Conservation (phyloP, 495 filamentous ascomycete genomes). For the Aspergillus egyptiacus region DNA sequence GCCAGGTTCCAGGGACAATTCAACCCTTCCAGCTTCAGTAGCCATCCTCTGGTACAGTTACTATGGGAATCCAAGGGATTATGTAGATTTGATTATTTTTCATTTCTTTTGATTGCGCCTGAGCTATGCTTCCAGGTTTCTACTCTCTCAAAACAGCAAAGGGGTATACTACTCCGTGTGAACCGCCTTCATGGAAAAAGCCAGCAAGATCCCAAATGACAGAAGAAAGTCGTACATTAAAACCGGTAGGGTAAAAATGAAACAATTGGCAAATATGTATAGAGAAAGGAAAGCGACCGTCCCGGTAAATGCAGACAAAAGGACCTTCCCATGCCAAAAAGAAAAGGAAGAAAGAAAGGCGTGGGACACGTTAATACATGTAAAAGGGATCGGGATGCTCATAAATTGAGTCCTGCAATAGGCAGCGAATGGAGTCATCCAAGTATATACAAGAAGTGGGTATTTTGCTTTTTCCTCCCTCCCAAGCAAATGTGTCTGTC, state of each 20-base stretch:
- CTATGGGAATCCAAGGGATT: too few species aligned
- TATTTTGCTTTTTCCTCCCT: background rate
- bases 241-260: slow-evolving; percentile 23
- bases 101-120: slow-evolving; percentile 1
- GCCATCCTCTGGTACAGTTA: too few species aligned
- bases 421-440: slow-evolving; percentile 20
- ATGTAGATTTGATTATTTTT: slow-evolving; percentile 5
- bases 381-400: slow-evolving; percentile 12
- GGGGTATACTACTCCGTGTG: slow-evolving; percentile 32
- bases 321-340: slow-evolving; percentile 8
- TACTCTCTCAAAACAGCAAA: slow-evolving; percentile 29
- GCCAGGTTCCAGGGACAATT: too few species aligned
- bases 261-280: slow-evolving; percentile 21
- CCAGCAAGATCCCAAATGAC: slow-evolving; percentile 15
- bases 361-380: slow-evolving; percentile 19
- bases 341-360: slow-evolving; percentile 9
- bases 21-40: too few species aligned
- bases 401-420: slow-evolving; percentile 9
- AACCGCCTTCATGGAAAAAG: slow-evolving; percentile 36
- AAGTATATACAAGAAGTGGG: slow-evolving; percentile 38
- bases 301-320: slow-evolving; percentile 28
- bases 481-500: slow-evolving; percentile 12
- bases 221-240: slow-evolving; percentile 13
- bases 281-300: slow-evolving; percentile 20
- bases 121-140: slow-evolving; percentile 13